phyloP scores from a whole-genome alignment of 352 stramenopile genomes.

The Globisporangium cederbergense region DNA sequence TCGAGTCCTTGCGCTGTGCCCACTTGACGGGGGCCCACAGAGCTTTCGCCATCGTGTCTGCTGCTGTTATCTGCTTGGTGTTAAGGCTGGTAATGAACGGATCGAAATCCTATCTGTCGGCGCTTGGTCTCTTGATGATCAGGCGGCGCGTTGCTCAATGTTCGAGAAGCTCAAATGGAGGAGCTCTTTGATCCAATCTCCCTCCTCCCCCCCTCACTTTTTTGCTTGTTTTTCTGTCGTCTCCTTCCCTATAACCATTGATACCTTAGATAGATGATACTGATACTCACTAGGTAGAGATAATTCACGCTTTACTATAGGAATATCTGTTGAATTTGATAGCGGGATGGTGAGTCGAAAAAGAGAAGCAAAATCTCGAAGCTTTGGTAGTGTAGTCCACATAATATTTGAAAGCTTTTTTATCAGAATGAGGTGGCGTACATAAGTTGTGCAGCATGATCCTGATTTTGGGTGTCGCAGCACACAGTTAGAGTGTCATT shows the following conservation, averaged over 20 bases:
- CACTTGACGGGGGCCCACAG: constrained; percentile 92
- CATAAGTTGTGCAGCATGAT: not conserved
- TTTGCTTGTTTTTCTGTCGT: too few species aligned
- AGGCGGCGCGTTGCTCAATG: constrained; percentile 9
- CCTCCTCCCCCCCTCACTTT: not conserved
- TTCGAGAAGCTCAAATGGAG: constrained; percentile 12
- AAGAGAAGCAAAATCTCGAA: too few species aligned
- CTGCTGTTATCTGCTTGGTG: constrained; percentile 7
- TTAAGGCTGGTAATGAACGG: not conserved
- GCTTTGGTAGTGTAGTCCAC: not conserved
- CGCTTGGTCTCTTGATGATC: constrained; percentile 6
- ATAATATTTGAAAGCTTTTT: not conserved
- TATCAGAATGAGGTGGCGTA: not conserved
- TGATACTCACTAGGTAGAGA: too few species aligned
- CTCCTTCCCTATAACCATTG: too few species aligned
- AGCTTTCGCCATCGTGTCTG: constrained; percentile 33
- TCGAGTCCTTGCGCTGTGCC: constrained; percentile 94
- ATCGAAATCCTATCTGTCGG: not conserved
- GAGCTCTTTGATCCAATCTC: too few species aligned
- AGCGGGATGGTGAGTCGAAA: too few species aligned
- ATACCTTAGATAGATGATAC: too few species aligned
- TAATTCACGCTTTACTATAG: too few species aligned
- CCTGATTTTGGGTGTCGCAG: too few species aligned
- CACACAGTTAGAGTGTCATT: too few species aligned
- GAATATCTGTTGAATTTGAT: too few species aligned